A percentile compares a stretch with the other conserved stretches of the same genome.
These are phyloP conservation scores for Lupinus albus DNA, from an alignment of 306 rosid species.

Conservation along the genomic window DNA sequence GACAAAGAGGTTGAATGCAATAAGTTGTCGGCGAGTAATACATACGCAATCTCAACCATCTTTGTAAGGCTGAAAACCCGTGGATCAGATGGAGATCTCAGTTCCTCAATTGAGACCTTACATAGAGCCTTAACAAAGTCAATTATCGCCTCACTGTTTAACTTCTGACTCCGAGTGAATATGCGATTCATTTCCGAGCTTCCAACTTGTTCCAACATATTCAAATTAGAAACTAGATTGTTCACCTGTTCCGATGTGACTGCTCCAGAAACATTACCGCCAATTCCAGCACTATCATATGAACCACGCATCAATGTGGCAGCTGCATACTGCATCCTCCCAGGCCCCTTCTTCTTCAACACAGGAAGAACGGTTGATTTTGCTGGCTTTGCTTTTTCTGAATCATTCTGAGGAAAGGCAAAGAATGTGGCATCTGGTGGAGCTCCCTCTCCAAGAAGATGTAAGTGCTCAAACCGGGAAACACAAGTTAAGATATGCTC, in stretches of 20 bases:
- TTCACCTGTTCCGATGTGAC: constrained; percentile 97
- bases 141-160: constrained; percentile 95
- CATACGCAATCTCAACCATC: constrained; percentile 99
- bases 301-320: constrained; percentile 92
- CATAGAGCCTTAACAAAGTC: constrained; percentile 91
- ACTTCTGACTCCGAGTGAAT: constrained; percentile 94
- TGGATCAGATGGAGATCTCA: constrained; percentile 96
- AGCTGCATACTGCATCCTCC: constrained; percentile 90
- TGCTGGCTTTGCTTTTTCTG: constrained; percentile 77
- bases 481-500: constrained; percentile 99
- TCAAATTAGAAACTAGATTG: constrained; percentile 84
- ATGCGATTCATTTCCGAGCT: constrained; percentile 96
- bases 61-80: constrained; percentile 99
- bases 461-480: constrained; percentile 98
- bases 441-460: constrained; percentile 99
- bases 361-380: constrained; percentile 90
- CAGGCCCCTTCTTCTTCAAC: constrained; percentile 89
- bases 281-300: constrained; percentile 97
- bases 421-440: constrained; percentile 99
- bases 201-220: constrained; percentile 99
- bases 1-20: constrained; percentile 29
- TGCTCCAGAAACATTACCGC: constrained; percentile 71
- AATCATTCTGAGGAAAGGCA: constrained; percentile 87
- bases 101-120: constrained; percentile 94
- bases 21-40: constrained; percentile 38